Evolutionary conservation across 768 basidiomycete genomes (phyloP).

Genomic region (Jaapia argillacea): DNA sequence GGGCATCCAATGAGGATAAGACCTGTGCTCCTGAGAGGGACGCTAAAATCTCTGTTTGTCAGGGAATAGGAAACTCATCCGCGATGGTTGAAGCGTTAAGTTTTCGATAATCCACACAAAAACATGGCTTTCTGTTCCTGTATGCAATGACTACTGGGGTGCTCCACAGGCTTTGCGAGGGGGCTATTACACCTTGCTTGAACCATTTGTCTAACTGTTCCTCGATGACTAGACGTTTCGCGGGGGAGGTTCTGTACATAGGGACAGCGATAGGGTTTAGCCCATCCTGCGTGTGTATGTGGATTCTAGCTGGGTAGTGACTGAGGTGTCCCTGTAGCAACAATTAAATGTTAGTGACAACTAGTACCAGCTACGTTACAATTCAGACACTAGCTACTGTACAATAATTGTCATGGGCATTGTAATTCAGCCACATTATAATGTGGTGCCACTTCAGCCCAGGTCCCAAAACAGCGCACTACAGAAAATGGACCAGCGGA

Average conservation of each 20-base stretch:
- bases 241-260: constrained; percentile 2
- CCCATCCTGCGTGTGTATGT: constrained; percentile 2
- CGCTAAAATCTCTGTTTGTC: constrained; percentile 17
- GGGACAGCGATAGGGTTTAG: constrained; percentile 9
- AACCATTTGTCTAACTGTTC: background rate
- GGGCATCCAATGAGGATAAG: constrained; percentile 11
- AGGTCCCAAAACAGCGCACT: too few species aligned
- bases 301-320: background rate
- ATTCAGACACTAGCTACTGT: too few species aligned
- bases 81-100: background rate
- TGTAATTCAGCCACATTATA: too few species aligned
- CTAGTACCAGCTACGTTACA: too few species aligned
- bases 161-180: constrained; percentile 7
- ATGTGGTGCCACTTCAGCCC: too few species aligned
- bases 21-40: too few species aligned
- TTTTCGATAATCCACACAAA: too few species aligned
- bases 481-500: too few species aligned
- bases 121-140: too few species aligned
- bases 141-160: too few species aligned
- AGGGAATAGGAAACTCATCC: constrained; percentile 20
- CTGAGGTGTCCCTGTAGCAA: background rate
- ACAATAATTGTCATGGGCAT: too few species aligned
- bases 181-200: background rate
- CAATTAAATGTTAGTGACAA: too few species aligned
- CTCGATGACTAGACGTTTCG: background rate